Evolutionary conservation across 164 flowering plant species (phyloP).

Genomic region (Umbilicus rupestris): DNA sequence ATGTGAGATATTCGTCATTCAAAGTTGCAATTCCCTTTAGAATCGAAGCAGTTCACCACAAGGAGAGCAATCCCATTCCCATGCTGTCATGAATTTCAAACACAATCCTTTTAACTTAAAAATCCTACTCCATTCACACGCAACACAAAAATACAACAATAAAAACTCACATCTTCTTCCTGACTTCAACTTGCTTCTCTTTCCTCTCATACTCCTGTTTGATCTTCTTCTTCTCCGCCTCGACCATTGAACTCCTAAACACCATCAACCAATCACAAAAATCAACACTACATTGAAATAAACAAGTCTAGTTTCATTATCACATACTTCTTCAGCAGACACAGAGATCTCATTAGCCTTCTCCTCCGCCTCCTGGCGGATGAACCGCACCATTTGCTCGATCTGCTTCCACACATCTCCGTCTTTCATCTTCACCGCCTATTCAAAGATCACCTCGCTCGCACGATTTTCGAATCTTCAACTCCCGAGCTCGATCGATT

Average conservation of each 20-base stretch:
- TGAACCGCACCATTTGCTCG: conserved; percentile 42
- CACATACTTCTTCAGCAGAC: conserved; percentile 34
- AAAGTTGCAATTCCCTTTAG: no score
- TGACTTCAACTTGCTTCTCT: conserved; percentile 79
- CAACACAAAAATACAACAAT: background rate
- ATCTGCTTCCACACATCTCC: conserved; percentile 41
- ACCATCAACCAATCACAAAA: background rate
- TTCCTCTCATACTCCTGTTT: conserved; percentile 88
- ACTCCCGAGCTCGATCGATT: no score
- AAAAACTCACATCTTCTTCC: conserved; percentile 66
- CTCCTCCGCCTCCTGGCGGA: conserved; percentile 42
- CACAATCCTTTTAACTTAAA: no score
- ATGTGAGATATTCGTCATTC: no score
- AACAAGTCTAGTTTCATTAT: background rate
- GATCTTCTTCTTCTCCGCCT: conserved; percentile 92
- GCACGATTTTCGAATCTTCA: background rate
- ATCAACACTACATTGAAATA: background rate
- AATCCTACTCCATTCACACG: no score
- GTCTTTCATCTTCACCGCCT: conserved; percentile 26
- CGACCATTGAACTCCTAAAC: conserved; percentile 84
- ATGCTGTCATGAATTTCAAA: no score
- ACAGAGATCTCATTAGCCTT: conserved; percentile 37
- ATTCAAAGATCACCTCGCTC: background rate
- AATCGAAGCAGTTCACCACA: no score
- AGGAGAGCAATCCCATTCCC: no score